Percentiles rank a stretch among this genome's conserved stretches.
Conservation (phyloP, 2,329 filamentous ascomycete species). For the Myriosclerotinia duriaeana region DNA sequence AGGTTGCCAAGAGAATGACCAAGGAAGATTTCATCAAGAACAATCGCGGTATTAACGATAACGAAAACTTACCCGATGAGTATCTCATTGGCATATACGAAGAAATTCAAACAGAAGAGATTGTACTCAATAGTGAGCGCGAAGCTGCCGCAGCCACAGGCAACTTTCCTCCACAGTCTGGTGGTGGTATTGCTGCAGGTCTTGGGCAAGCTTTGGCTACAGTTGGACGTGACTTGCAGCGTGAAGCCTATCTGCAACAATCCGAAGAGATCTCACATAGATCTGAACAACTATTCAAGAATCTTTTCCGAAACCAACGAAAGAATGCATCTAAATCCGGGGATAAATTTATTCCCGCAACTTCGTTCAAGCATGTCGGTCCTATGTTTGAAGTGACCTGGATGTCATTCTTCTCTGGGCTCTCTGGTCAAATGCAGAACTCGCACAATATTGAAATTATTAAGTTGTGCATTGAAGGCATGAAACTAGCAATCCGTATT, state of each 20-base stretch:
- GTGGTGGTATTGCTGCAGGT: conserved; percentile 71
- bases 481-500: conserved; percentile 90
- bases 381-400: conserved; percentile 99
- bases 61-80: conserved; percentile 86
- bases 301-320: conserved; percentile 84
- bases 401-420: conserved; percentile 97
- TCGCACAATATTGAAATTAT: conserved; percentile 91
- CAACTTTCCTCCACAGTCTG: conserved; percentile 55
- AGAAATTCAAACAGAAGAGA: conserved; percentile 88
- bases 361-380: conserved; percentile 90
- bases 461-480: conserved; percentile 88
- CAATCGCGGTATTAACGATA: conserved; percentile 97
- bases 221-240: conserved; percentile 84
- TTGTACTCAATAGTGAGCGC: conserved; percentile 89
- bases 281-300: conserved; percentile 86
- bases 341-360: conserved; percentile 82
- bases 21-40: conserved; percentile 99
- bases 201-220: conserved; percentile 89
- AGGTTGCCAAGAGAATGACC: conserved; percentile 83
- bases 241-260: conserved; percentile 90
- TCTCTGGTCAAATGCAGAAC: conserved; percentile 91
- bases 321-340: conserved; percentile 70
- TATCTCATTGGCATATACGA: conserved; percentile 89
- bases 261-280: conserved; percentile 83
- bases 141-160: conserved; percentile 83